Base-by-base conservation (phyloP, 2,329 filamentous ascomycete genomes). In the Botrytis aclada region DNA sequence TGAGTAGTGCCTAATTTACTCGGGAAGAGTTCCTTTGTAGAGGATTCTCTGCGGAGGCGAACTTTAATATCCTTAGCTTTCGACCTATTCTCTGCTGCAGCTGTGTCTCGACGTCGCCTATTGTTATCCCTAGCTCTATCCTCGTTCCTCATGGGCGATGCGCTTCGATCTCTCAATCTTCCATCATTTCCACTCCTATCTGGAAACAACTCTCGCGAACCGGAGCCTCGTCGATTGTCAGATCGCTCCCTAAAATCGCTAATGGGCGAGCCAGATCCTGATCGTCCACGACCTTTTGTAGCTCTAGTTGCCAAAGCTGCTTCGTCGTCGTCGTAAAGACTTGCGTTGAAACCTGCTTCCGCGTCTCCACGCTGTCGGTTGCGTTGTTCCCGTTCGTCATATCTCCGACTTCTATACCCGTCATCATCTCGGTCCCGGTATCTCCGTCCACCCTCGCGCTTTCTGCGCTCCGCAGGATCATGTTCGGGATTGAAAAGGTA, bases 401-500 rank as follows among this genome's bases (percentile, higher is more conserved):
- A 85, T 65, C 83, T 81, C 73, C 80, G 78, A 72, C 83, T 83
- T 62, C 83, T 83, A 75, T 84, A 84, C 32, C 83, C 82, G 34
- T 81, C 78, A 72, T 81, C 79, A 43, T 87, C 88, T 37, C 89
- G 85, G 39, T 90, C 89, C 75, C 90, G 88, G 80, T 91, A 93
- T 79, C 85, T 87, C 73, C 86, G 85, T 76, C 83, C 84, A 58
- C 88, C 86, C 69, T 88, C 85, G 73, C 85, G 86, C 74, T 90
- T 87, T 75, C 90, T 85, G 70, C 89, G 88, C 83, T 93, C 94
- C 77, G 91, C 90, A 3, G 92, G 94, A 79, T 97, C 95, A 80
- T 94, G 90, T 78, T 97, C 93, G 1, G 95, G 95, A 78, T 98
- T 93, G 79, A 96, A 87, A 51, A 98, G 89, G 81, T 99, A 99